phyloP scores from a whole-genome alignment of 352 stramenopile genomes.

The Phytophthora citricola region DNA sequence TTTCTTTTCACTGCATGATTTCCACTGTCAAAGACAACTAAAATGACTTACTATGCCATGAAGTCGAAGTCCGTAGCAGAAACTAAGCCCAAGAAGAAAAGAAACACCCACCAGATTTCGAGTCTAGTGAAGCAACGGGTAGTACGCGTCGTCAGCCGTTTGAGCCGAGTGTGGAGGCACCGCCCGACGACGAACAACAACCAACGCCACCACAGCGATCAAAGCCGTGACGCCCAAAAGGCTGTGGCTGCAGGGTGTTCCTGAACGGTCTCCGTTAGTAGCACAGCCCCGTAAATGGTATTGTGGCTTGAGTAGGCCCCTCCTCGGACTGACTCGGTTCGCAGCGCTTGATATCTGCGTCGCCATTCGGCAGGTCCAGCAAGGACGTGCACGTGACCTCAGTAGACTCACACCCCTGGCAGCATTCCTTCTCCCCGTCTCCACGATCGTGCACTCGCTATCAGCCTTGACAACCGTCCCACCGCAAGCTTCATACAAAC shows the following conservation, averaged over 20 bases:
- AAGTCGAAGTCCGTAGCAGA: not conserved
- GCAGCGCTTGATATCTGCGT: conserved; percentile 47
- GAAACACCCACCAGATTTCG: not conserved
- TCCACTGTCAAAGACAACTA: no score
- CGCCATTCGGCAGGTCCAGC: conserved; percentile 42
- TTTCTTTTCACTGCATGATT: no score
- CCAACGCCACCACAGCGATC: not conserved
- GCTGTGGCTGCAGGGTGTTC: not conserved
- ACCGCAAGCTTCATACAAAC: conserved; percentile 59
- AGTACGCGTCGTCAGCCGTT: not conserved
- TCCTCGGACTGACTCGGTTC: no score
- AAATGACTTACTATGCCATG: no score
- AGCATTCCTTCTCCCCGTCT: conserved; percentile 50
- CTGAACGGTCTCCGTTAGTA: not conserved
- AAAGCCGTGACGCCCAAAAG: not conserved
- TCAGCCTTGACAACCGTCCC: conserved; percentile 37
- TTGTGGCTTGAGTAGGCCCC: no score
- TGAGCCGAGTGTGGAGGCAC: not conserved
- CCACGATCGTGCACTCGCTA: conserved; percentile 32
- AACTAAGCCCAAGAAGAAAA: not conserved
- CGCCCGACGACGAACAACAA: not conserved
- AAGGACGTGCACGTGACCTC: conserved; percentile 50
- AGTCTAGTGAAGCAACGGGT: conserved; percentile 1
- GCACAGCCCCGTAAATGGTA: no score
- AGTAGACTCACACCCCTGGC: conserved; percentile 42